Evolutionary conservation across 805 yeast genomes (phyloP).

Genomic region (Jamesozyma gamospora): DNA sequence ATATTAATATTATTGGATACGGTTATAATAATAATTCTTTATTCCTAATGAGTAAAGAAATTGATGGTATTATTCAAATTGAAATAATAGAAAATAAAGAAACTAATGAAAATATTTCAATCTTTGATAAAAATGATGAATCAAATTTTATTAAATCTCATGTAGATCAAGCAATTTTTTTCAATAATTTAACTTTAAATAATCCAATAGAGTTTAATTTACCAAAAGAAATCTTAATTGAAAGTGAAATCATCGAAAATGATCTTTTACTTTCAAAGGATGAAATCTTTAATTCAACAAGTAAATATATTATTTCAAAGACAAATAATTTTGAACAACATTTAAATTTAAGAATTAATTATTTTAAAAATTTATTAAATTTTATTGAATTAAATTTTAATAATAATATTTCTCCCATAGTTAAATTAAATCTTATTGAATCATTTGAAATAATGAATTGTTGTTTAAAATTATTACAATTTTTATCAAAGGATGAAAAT

Average conservation of each 20-base stretch:
- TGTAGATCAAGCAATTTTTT: slow-evolving; percentile 71
- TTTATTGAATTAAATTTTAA: slow-evolving; percentile 40
- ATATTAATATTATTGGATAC: slow-evolving; percentile 46
- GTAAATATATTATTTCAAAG: slow-evolving; percentile 46
- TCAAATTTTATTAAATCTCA: slow-evolving; percentile 49
- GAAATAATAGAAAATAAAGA: slow-evolving; percentile 31
- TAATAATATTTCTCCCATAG: slow-evolving; percentile 26
- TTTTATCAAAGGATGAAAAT: slow-evolving; percentile 6
- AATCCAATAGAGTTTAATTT: slow-evolving; percentile 43
- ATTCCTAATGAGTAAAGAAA: slow-evolving; percentile 37
- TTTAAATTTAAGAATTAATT: slow-evolving; percentile 39
- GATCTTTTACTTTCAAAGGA: slow-evolving; percentile 43
- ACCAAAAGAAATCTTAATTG: slow-evolving; percentile 36
- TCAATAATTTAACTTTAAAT: slow-evolving; percentile 36
- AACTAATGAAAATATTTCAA: slow-evolving; percentile 7
- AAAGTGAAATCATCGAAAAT: slow-evolving; percentile 35
- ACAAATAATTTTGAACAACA: slow-evolving; percentile 43
- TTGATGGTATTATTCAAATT: slow-evolving; percentile 50
- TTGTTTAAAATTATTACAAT: slow-evolving; percentile 36
- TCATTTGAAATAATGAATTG: slow-evolving; percentile 38
- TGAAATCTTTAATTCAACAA: slow-evolving; percentile 49
- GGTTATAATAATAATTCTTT: slow-evolving; percentile 46
- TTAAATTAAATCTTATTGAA: slow-evolving; percentile 33
- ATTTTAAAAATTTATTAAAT: slow-evolving; percentile 36
- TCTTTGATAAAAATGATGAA: slow-evolving; percentile 11